These are phyloP conservation scores for Calycina marina DNA, from an alignment of 2,329 filamentous ascomycete genomes.

Conservation along the genomic window DNA sequence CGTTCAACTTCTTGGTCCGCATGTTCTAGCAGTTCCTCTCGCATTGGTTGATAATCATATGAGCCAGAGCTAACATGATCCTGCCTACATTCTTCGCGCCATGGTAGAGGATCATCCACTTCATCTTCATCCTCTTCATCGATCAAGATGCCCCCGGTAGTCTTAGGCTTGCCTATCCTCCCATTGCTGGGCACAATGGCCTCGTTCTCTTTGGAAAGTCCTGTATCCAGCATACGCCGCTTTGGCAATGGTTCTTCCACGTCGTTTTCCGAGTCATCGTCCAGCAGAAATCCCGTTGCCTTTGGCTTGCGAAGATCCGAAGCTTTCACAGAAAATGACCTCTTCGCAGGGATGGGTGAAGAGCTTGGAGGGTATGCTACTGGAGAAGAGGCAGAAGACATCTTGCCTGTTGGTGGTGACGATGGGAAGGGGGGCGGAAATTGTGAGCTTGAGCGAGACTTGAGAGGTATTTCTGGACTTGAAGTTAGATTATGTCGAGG, in stretches of 20 bases:
- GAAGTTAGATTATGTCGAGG: constrained; percentile 4
- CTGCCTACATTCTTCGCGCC: too few relatives aligned
- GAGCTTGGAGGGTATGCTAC: constrained; percentile 25
- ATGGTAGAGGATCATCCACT: constrained; percentile 1
- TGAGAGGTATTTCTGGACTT: constrained; percentile 13
- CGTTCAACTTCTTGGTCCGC: too few relatives aligned
- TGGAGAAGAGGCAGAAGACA: constrained; percentile 47
- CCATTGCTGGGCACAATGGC: neutral
- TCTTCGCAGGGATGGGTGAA: constrained; percentile 23
- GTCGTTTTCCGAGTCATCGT: constrained; percentile 28
- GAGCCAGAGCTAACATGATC: too few relatives aligned
- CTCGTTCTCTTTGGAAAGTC: constrained; percentile 8
- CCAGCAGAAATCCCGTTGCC: constrained; percentile 29
- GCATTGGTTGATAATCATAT: too few relatives aligned
- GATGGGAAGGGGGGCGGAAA: constrained; percentile 15
- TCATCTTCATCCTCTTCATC: constrained; percentile 7
- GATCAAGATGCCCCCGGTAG: constrained; percentile 7
- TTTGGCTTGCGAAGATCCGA: constrained; percentile 22
- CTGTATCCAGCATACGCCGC: constrained; percentile 28
- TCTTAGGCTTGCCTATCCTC: constrained; percentile 1
- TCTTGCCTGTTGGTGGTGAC: constrained; percentile 27
- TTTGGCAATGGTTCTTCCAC: constrained; percentile 26
- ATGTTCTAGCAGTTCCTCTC: too few relatives aligned
- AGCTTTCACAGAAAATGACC: constrained; percentile 23
- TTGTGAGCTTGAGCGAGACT: constrained; percentile 6